Evolutionary conservation across 352 stramenopile genomes (phyloP).

Genomic region (Pythium sp.): DNA sequence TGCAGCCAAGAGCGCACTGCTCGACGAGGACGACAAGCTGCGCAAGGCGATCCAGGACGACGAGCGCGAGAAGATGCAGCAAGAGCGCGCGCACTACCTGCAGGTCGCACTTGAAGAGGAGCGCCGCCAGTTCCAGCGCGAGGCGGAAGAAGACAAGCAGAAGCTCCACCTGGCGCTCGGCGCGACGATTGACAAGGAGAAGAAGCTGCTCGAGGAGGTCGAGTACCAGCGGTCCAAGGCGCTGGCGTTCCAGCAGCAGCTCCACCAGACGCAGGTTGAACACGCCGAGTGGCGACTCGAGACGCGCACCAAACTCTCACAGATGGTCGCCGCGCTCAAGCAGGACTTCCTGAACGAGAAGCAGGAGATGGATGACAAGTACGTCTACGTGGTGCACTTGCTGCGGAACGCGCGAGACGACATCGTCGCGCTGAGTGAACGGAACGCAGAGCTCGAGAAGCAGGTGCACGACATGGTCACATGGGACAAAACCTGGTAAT

Average conservation of each 20-base stretch:
- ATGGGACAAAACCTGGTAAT: slow-evolving; percentile 37
- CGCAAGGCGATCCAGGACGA: slow-evolving; percentile 75
- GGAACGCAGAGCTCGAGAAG: slow-evolving; percentile 60
- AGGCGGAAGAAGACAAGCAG: slow-evolving; percentile 62
- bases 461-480: slow-evolving; percentile 35
- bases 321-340: slow-evolving; percentile 52
- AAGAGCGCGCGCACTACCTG: slow-evolving; percentile 60
- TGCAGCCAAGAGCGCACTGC: slow-evolving; percentile 62
- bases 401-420: slow-evolving; percentile 63
- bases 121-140: slow-evolving; percentile 44
- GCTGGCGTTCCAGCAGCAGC: slow-evolving; percentile 53
- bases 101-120: slow-evolving; percentile 65
- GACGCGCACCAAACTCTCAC: slow-evolving; percentile 36
- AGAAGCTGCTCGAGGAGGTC: slow-evolving; percentile 74
- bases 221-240: slow-evolving; percentile 51
- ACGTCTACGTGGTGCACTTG: slow-evolving; percentile 42
- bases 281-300: slow-evolving; percentile 55
- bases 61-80: slow-evolving; percentile 81
- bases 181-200: slow-evolving; percentile 70
- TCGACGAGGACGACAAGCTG: slow-evolving; percentile 78
- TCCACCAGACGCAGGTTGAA: slow-evolving; percentile 53
- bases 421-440: slow-evolving; percentile 44
- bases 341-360: slow-evolving; percentile 51
- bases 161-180: slow-evolving; percentile 41
- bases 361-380: slow-evolving; percentile 46